phyloP scores from a whole-genome alignment of 2,329 filamentous ascomycete species.

The Trichoderma citrinoviride region DNA sequence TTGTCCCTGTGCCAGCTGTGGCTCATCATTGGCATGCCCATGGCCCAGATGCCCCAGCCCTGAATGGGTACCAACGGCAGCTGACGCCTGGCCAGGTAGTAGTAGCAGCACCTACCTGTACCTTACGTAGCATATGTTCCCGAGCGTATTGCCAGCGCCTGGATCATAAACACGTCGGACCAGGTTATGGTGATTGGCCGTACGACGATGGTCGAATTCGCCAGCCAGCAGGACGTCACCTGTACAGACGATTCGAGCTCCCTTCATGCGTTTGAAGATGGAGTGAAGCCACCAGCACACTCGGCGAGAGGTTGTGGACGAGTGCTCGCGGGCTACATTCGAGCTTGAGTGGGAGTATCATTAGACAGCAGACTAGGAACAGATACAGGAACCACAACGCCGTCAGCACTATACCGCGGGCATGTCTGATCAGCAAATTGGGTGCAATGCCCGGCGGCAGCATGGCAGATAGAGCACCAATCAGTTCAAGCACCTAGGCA shows the following conservation, averaged over 20 bases:
- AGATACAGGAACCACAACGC: slow-evolving; percentile 55
- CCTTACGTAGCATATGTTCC: no score
- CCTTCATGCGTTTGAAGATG: slow-evolving; percentile 55
- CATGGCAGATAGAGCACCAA: neutral
- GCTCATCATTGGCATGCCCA: slow-evolving; percentile 63
- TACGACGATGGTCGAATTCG: slow-evolving; percentile 62
- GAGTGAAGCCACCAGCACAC: slow-evolving; percentile 51
- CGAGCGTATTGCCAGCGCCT: slow-evolving; percentile 51
- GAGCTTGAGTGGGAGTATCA: slow-evolving; percentile 47
- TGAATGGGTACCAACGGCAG: slow-evolving; percentile 58
- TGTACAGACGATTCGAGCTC: slow-evolving; percentile 51
- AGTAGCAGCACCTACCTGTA: slow-evolving; percentile 61
- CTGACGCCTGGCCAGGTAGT: slow-evolving; percentile 62
- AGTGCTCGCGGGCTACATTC: slow-evolving; percentile 48
- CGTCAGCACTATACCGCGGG: slow-evolving; percentile 45
- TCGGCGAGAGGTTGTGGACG: slow-evolving; percentile 56
- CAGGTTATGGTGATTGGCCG: slow-evolving; percentile 59
- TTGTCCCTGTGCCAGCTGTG: slow-evolving; percentile 58
- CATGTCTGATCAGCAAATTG: slow-evolving; percentile 32
- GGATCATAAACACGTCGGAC: slow-evolving; percentile 64
- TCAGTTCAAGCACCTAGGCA: neutral
- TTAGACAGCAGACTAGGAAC: slow-evolving; percentile 46
- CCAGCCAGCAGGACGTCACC: slow-evolving; percentile 49
- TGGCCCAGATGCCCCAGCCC: slow-evolving; percentile 63
- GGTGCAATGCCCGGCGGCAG: slow-evolving; percentile 22